phyloP scores from a whole-genome alignment of 148 eudicot genomes.

The Rheum nobile region DNA sequence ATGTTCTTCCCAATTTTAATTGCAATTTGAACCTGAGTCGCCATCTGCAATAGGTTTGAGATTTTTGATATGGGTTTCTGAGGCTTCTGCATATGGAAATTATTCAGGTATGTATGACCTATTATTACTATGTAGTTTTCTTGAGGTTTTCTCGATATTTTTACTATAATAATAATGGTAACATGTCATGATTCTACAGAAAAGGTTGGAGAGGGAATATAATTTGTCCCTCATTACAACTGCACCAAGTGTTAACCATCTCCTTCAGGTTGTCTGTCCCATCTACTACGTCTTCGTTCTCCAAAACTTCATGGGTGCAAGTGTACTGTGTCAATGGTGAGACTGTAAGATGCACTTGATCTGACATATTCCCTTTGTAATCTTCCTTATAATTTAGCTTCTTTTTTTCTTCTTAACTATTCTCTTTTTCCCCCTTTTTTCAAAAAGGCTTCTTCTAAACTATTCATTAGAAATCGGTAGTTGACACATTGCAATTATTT shows the following conservation, averaged over 20 bases:
- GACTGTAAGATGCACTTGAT: slow-evolving; percentile 40
- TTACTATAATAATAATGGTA: neutral
- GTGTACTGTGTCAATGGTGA: slow-evolving; percentile 66
- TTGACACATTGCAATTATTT: neutral
- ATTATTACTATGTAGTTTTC: neutral
- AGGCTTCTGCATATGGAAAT: slow-evolving; percentile 99
- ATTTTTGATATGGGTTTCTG: slow-evolving; percentile 94
- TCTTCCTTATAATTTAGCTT: neutral
- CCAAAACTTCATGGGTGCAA: too few species aligned
- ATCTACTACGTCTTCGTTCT: too few species aligned
- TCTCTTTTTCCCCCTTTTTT: neutral
- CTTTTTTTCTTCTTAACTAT: neutral
- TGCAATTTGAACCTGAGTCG: slow-evolving; percentile 95
- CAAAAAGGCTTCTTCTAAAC: neutral
- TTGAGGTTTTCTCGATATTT: neutral
- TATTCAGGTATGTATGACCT: slow-evolving; percentile 55
- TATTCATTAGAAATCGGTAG: neutral
- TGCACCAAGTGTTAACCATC: slow-evolving; percentile 99
- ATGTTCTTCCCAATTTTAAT: neutral
- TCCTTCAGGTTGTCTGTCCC: too few species aligned
- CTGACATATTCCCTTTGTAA: neutral
- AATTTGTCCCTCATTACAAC: slow-evolving; percentile 86
- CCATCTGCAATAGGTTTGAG: slow-evolving; percentile 99
- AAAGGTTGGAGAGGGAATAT: slow-evolving; percentile 98
- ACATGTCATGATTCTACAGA: slow-evolving; percentile 38